These are phyloP conservation scores for Sclerospora graminicola DNA, from an alignment of 352 stramenopile species.

Conservation along the genomic window DNA sequence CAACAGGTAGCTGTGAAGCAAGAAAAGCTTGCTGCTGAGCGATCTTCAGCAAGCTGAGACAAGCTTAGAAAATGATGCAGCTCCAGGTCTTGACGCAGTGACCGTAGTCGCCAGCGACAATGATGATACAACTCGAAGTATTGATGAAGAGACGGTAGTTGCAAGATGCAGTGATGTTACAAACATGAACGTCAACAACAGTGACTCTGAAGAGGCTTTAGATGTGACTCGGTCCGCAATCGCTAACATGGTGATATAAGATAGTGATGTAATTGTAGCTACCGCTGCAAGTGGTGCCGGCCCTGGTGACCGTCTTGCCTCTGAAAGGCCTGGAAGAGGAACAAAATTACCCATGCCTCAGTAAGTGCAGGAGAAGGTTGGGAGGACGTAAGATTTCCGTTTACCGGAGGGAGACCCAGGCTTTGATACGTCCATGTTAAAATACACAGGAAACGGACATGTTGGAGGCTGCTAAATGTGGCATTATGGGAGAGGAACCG, in stretches of 20 bases:
- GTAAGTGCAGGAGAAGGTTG: conserved; percentile 21
- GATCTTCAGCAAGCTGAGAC: conserved; percentile 18
- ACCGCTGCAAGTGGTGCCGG: conserved; percentile 38
- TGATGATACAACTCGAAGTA: conserved; percentile 17
- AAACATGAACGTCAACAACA: conserved; percentile 79
- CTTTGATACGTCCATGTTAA: conserved; percentile 52
- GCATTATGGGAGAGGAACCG: conserved; percentile 54
- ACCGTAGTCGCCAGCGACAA: conserved; percentile 2
- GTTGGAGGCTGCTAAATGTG: conserved; percentile 57
- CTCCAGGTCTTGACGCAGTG: conserved; percentile 13
- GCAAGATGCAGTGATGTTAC: conserved; percentile 20
- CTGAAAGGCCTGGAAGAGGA: conserved; percentile 28
- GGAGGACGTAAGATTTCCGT: conserved; percentile 44
- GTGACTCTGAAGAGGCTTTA: conserved; percentile 60
- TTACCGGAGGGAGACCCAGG: conserved; percentile 54
- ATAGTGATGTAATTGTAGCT: conserved; percentile 56
- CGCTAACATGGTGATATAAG: conserved; percentile 80
- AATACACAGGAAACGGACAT: conserved; percentile 32
- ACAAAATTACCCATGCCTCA: conserved; percentile 21
- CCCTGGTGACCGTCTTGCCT: conserved; percentile 23
- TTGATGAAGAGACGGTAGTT: conserved; percentile 17
- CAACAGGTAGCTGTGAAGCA: conserved; percentile 31
- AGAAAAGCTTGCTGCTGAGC: conserved; percentile 35
- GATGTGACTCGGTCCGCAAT: conserved; percentile 76
- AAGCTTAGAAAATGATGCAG: conserved; percentile 12